Percentiles rank a stretch among this genome's conserved stretches.
These are phyloP conservation scores for Podaxis sp. DNA, from an alignment of 768 basidiomycete species.

Conservation along the genomic window DNA sequence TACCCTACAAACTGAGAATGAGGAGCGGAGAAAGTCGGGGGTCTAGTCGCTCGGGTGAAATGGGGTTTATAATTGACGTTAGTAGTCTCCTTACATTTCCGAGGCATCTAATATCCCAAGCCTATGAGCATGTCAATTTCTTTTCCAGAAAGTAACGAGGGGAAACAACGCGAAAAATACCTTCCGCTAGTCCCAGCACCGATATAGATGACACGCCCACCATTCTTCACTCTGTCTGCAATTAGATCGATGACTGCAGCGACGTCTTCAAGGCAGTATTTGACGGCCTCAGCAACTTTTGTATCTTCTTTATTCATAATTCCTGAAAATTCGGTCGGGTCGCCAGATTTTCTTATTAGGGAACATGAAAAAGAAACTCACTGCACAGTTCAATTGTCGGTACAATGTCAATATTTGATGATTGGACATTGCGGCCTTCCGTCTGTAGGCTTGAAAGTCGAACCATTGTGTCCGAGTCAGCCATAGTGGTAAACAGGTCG, in stretches of 20 bases:
- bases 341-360: not conserved
- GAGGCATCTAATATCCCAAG: slow-evolving; percentile 34
- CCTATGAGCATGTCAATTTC: slow-evolving; percentile 5
- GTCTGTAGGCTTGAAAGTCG: slow-evolving; percentile 23
- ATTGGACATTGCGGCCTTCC: slow-evolving; percentile 25
- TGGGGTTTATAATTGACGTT: not conserved
- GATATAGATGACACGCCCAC: slow-evolving; percentile 34
- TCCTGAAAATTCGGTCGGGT: slow-evolving; percentile 11
- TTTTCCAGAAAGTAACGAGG: not conserved
- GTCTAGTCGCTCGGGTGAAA: slow-evolving; percentile 16
- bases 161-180: slow-evolving; percentile 16
- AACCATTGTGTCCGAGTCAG: not conserved
- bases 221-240: slow-evolving; percentile 24
- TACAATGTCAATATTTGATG: slow-evolving; percentile 29
- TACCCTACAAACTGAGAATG: slow-evolving; percentile 26
- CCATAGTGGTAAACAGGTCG: not conserved
- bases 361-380: slow-evolving; percentile 13
- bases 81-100: slow-evolving; percentile 22
- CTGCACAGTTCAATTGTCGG: slow-evolving; percentile 32
- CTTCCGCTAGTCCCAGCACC: slow-evolving; percentile 37
- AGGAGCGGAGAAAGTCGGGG: slow-evolving; percentile 28
- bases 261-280: slow-evolving; percentile 27
- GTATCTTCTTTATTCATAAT: slow-evolving; percentile 34
- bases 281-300: slow-evolving; percentile 27
- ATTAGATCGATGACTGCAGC: slow-evolving; percentile 30